Evolutionary conservation across 2,329 filamentous ascomycete genomes (phyloP), one percentile per base, ranked within the genome.

Genomic region (Botryotinia narcissicola): DNA sequence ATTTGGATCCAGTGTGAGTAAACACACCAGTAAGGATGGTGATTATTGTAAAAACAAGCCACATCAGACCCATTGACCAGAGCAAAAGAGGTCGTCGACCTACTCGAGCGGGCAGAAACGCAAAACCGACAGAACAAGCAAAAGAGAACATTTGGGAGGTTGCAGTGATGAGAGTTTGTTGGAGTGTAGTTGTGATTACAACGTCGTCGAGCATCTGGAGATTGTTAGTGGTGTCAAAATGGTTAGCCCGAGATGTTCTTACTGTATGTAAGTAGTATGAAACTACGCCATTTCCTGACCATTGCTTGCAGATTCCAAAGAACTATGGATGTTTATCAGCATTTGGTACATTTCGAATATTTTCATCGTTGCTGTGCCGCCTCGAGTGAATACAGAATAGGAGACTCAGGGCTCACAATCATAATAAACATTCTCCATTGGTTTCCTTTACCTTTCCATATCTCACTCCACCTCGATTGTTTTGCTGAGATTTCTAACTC

Each of bases 81-180:
- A 75, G 72, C 22, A 77, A 66, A 20, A 78, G 68, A 4, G 74
- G 71, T 10, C 76, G 73, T 22, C 78, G 76, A 32, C 79, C 78
- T 8, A 78, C 75, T 20, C 74, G 71, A 40, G 75, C 74, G 20
- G 86, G 81, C 6, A 87, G 80, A 73, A 84, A 84, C 5, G 85
- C 85, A 80, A 83, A 86, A 2, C 82, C 84, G 14, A 87, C 79
- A 0, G 82, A 83, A 75, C 86, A 87, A n/a, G 76, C 74, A 63
- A 78, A 78, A 18, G 76, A 76, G 25, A 75, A 76, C n/a, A 80
- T 73, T 71, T 77, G 76, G 20, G 75, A 79, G 72, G 77, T 81
- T 57, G 79, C 79, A 4, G 76, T 78, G 61, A 78, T 78, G 20
- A 75, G 72, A 14, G 77, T 75, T 73, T 78, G 77, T n/a, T 77